Percentiles rank a stretch among this genome's conserved stretches.
These are phyloP conservation scores for Suillus subluteus DNA, from an alignment of 768 basidiomycete species.

Conservation along the genomic window DNA sequence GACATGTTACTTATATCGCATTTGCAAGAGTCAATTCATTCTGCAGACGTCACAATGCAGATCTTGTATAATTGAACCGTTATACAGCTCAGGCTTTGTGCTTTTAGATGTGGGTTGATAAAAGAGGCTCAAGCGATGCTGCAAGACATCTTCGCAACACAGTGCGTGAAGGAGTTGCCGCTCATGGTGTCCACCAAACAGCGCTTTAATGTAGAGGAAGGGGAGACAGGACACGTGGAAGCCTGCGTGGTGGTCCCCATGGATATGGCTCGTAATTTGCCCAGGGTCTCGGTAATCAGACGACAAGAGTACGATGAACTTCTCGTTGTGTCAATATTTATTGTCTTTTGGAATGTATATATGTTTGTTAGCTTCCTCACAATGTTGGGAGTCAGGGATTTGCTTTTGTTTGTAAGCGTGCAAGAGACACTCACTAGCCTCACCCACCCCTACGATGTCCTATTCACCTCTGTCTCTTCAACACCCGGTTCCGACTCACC, in stretches of 20 bases:
- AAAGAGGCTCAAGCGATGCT: conserved; percentile 91
- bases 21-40: conserved; percentile 94
- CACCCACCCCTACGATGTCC: not conserved
- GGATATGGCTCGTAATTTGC: conserved; percentile 82
- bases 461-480: conserved; percentile 79
- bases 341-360: not conserved
- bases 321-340: too few relatives aligned
- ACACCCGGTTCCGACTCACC: conserved; percentile 88
- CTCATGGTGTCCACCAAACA: conserved; percentile 94
- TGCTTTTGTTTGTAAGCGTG: too few relatives aligned
- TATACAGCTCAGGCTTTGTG: conserved; percentile 95
- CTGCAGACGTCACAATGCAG: conserved; percentile 95
- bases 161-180: conserved; percentile 94
- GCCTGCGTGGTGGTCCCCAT: conserved; percentile 62
- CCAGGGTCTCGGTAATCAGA: conserved; percentile 82
- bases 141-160: conserved; percentile 95
- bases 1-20: conserved; percentile 99
- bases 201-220: conserved; percentile 80
- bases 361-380: conserved; percentile 11
- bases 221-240: conserved; percentile 56
- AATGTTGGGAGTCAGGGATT: too few relatives aligned
- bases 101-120: conserved; percentile 94
- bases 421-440: too few relatives aligned
- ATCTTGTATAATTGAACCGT: conserved; percentile 98
- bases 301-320: conserved; percentile 44